A percentile compares a stretch with the other conserved stretches of the same genome.
These are phyloP conservation scores for Aegilops sharonensis DNA, from an alignment of 176 grass and related monocot species.

Conservation along the genomic window DNA sequence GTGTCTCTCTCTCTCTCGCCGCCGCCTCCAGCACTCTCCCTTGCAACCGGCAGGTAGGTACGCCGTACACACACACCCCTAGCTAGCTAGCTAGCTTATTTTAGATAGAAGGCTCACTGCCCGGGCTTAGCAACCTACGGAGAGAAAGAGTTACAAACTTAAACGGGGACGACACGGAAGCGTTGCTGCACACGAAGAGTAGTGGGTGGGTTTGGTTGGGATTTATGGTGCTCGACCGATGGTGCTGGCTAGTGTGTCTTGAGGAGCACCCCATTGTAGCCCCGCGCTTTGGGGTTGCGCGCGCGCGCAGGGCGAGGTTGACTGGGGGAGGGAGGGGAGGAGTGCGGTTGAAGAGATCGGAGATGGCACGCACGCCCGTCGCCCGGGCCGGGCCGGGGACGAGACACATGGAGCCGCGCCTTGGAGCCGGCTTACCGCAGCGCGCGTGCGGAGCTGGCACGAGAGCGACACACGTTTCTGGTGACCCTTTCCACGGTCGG, in stretches of 20 bases:
- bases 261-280: constrained; percentile 39
- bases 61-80: not conserved
- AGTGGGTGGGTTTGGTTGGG: constrained; percentile 38
- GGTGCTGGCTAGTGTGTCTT: constrained; percentile 32
- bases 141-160: not conserved
- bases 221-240: constrained; percentile 24
- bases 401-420: constrained; percentile 36
- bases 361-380: not conserved
- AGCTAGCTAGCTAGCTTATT: not conserved
- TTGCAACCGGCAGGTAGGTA: not conserved
- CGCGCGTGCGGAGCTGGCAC: constrained; percentile 2
- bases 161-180: constrained; percentile 3
- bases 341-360: constrained; percentile 44
- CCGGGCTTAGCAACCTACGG: too few relatives aligned
- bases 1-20: too few relatives aligned
- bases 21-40: not conserved
- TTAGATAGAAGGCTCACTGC: too few relatives aligned
- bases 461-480: constrained; percentile 32
- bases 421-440: not conserved
- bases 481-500: not conserved
- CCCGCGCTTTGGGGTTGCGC: constrained; percentile 23
- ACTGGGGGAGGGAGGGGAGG: constrained; percentile 18
- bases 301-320: constrained; percentile 20
- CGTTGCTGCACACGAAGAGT: constrained; percentile 13
- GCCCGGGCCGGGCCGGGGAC: not conserved